Conservation (phyloP, 345 rosid genomes). For the Psidium guajava region DNA sequence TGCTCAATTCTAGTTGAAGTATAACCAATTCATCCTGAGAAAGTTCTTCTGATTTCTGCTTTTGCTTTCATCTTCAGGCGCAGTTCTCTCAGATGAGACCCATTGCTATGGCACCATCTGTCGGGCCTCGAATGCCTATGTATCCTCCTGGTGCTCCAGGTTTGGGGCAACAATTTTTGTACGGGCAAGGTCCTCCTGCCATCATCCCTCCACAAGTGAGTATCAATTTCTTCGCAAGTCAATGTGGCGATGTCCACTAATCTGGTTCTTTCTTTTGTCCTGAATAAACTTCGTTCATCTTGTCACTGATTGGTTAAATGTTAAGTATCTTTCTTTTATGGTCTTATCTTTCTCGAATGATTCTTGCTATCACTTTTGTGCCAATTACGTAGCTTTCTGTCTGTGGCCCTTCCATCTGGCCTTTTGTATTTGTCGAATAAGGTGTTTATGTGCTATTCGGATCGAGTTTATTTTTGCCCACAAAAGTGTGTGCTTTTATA, state of each 20-base stretch:
- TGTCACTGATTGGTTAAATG: neutral
- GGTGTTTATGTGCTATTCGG: neutral
- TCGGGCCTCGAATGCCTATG: conserved; percentile 61
- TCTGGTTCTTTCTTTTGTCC: neutral
- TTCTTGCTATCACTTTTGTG: neutral
- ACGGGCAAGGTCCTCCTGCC: conserved; percentile 68
- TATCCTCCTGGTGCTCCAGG: conserved; percentile 63
- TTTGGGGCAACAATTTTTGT: conserved; percentile 61
- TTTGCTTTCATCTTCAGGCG: conserved; percentile 19
- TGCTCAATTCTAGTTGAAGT: neutral
- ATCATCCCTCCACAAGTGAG: conserved; percentile 55
- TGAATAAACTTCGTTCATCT: neutral
- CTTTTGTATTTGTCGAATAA: neutral
- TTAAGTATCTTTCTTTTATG: neutral
- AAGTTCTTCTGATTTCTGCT: neutral
- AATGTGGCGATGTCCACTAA: neutral
- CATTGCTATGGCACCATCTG: conserved; percentile 42
- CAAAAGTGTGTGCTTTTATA: neutral
- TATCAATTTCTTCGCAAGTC: neutral
- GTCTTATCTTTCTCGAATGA: neutral
- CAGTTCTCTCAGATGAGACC: conserved; percentile 79
- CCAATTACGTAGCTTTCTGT: neutral
- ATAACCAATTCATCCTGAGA: neutral
- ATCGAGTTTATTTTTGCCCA: neutral
- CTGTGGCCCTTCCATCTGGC: neutral